Evolutionary conservation across 805 yeast genomes (phyloP), one percentile per base, ranked within the genome.

Genomic region (Candida morakotiae): DNA sequence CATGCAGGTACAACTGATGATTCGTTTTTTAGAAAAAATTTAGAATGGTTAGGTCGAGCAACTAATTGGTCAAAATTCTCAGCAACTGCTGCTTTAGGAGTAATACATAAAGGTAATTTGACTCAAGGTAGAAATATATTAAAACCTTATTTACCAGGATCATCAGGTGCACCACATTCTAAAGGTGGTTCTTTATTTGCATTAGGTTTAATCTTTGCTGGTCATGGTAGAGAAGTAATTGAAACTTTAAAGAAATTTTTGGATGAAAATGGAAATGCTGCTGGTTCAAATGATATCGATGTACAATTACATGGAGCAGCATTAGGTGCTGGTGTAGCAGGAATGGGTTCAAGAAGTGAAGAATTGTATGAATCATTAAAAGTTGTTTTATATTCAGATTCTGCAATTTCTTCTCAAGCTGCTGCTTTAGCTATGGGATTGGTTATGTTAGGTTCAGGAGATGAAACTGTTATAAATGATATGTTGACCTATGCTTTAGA

Each of bases 1-100:
- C 96, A 89, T 60, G 86, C 93, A 26, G 98, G 98, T 40, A 93
- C 98, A 10, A 87, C 98, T 7, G 94, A 86, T 53, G 97, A 93
- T 58, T 79, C 88, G 0, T 93, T 93, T 54, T 84, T 91, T 64
- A 76, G 96, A 58, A 76, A 83, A 30, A 93, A 93, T 56, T 70
- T 88, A 53, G 96, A 91, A 52, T 93, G 98, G 97, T 71, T 93
- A 48, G 94, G 95, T 30, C 87, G 88, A 63, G 97, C 98, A n/a
- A 82, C 91, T 32, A 88, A 91, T 62, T 93, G 98, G 98, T 88
- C 97, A 5, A 93, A 91, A 57, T 93, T 93, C 60, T 81, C 96
- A 0, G 97, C 98, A 2, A 91, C 98, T 10, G 98, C 98, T 7
- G 97, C 98, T 10, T 69, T 93, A 43, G 98, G 98, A 56, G 98